Evolutionary conservation across 2,329 filamentous ascomycete species (phyloP), one percentile per base, ranked within the genome.

Genomic region (Dactylellina sp.): DNA sequence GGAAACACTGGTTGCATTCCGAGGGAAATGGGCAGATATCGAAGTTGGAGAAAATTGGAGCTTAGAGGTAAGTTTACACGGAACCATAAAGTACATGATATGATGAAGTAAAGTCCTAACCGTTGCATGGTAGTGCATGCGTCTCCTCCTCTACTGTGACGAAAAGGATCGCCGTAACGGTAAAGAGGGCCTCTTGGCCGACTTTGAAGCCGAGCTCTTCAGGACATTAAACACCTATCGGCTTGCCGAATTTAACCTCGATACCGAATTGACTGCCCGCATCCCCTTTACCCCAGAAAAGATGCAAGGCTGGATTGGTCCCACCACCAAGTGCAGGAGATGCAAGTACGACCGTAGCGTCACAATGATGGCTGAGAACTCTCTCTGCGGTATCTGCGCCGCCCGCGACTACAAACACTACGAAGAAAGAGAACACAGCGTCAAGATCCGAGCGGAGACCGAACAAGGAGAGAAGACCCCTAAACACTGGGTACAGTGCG

Each of bases 41-140:
- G 81, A 84, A 1, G 80, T 83, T 6, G 83, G 84, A 0, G 84
- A 86, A 76, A 86, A 81, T 7, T 86, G 84, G 84, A 85, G 82
- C 49, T 65, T 75, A 24, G 71, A 75, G 37, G 56, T 70, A 60
- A 53, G 62, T n/a, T 81, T n/a, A 7, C 2, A 37, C 39, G 16
- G 3, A 16, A 28, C 12, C n/a, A 42, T 12, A 28, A 25, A 2
- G 2, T 20, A 37, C 22, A 7, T 9, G 9, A 28, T 7, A 42
- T 28, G 9, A 22, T 12, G 11, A 18, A 44, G 24, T 7, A 9
- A 4, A 32, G 9, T 32, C 5, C 32, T 57, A 44, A 52, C 22
- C 32, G 11, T 18, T 20, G 0, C 78, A 85, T n/a, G 77, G 57
- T 20, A 66, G 55, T 74, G 70, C 42, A 66, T 74, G 61, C 70